These are phyloP conservation scores for Sporothrix luriei DNA, from an alignment of 2,329 filamentous ascomycete genomes.

Conservation along the genomic window DNA sequence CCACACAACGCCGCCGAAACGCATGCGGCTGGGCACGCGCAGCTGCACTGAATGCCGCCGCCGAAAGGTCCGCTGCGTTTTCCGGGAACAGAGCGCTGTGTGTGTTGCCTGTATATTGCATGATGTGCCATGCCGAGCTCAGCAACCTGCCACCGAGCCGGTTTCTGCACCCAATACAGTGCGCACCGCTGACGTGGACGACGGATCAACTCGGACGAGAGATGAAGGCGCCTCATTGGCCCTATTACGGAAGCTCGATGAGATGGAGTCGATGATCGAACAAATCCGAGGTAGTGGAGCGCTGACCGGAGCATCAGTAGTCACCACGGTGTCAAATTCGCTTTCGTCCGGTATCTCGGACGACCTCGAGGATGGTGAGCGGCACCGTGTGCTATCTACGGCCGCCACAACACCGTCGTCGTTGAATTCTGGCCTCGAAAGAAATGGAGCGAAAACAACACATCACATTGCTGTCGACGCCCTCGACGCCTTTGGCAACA, in stretches of 20 bases:
- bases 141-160: conserved; percentile 39
- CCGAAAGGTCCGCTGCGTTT: conserved; percentile 54
- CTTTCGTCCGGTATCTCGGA: background rate
- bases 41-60: conserved; percentile 50
- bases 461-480: conserved; percentile 46
- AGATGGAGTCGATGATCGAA: conserved; percentile 39
- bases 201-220: background rate
- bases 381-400: background rate
- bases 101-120: conserved; percentile 52
- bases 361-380: background rate
- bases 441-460: background rate
- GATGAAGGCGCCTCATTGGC: conserved; percentile 26
- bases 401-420: background rate
- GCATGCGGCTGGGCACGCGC: conserved; percentile 42
- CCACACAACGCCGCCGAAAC: conserved; percentile 36
- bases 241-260: conserved; percentile 36
- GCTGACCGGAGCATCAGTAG: background rate
- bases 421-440: background rate
- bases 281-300: conserved; percentile 32
- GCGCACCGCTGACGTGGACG: background rate
- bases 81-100: conserved; percentile 43
- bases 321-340: background rate
- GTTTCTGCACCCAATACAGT: background rate
- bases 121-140: conserved; percentile 50
- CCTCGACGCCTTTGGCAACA: conserved; percentile 18